Evolutionary conservation across 2,329 filamentous ascomycete genomes (phyloP).

Genomic region (Diaporthe vaccinii): DNA sequence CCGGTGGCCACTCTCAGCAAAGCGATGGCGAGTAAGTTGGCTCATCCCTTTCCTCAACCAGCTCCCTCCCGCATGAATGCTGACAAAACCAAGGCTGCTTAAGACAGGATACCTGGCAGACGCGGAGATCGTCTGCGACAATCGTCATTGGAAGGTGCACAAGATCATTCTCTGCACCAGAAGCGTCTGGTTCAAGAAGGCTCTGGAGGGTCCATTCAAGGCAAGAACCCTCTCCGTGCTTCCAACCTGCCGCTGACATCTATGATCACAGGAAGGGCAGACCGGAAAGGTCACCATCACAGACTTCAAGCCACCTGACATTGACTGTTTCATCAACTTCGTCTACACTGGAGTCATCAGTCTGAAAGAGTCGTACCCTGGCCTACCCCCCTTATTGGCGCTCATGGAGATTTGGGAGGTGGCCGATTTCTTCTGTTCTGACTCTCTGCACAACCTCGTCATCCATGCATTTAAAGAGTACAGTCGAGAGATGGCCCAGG

Average conservation of each 20-base stretch:
- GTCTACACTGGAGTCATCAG: background rate
- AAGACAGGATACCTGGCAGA: background rate
- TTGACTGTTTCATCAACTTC: background rate
- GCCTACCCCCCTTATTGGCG: too few species aligned
- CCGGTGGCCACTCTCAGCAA: background rate
- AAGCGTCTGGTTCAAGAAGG: background rate
- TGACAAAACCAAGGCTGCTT: background rate
- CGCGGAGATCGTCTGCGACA: background rate
- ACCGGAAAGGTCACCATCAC: background rate
- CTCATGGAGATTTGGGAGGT: background rate
- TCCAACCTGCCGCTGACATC: too few species aligned
- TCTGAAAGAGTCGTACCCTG: background rate
- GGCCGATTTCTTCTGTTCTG: background rate
- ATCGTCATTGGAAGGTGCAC: background rate
- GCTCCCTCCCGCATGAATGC: too few species aligned
- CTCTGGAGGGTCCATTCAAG: background rate
- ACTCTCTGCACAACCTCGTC: background rate
- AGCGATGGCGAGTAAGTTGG: background rate
- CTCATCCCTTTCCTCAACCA: too few species aligned
- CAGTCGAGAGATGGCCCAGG: background rate
- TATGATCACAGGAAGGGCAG: conserved; percentile 3
- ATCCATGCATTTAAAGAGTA: background rate
- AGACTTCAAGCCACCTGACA: background rate
- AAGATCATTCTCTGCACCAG: background rate
- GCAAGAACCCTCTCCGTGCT: background rate